Percentiles rank a stretch among this genome's conserved stretches.
These are phyloP conservation scores for Apiotrichum porosum DNA, from an alignment of 1,284 basidiomycete genomes.

Conservation along the genomic window DNA sequence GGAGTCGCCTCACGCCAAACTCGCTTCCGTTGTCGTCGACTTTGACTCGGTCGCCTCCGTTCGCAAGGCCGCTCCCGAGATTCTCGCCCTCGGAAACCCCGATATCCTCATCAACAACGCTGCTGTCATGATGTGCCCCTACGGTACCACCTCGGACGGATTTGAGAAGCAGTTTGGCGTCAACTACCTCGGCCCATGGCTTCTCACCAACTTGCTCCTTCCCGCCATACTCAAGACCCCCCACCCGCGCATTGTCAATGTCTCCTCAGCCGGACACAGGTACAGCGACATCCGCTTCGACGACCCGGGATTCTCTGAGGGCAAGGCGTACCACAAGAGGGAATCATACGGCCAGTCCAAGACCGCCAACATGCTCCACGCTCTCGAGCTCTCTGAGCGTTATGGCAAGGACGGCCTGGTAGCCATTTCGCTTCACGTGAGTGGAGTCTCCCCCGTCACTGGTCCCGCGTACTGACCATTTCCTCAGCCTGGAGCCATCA, in stretches of 20 bases:
- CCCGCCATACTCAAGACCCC: conserved; percentile 5
- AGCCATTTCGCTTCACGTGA: too few species aligned
- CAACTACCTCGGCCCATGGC: conserved; percentile 33
- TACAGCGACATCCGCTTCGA: conserved; percentile 11
- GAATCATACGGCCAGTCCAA: conserved; percentile 20
- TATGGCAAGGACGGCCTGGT: conserved; percentile 7
- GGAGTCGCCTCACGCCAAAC: conserved; percentile 1
- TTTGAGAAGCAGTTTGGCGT: conserved; percentile 32
- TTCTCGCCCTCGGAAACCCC: conserved; percentile 3
- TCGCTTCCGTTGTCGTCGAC: conserved; percentile 12
- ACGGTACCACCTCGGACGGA: conserved; percentile 23
- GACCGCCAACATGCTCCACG: conserved; percentile 15
- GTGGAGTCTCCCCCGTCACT: background rate
- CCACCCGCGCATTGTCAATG: conserved; percentile 15
- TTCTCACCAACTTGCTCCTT: conserved; percentile 25
- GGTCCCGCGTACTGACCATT: background rate
- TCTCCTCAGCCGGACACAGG: conserved; percentile 10
- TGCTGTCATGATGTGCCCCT: conserved; percentile 23
- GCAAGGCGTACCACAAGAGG: conserved; percentile 10
- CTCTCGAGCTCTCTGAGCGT: conserved; percentile 5
- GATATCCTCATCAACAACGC: conserved; percentile 37
- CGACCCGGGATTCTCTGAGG: conserved; percentile 10
- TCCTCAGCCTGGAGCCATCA: conserved; percentile 5
- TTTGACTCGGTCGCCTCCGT: conserved; percentile 10
- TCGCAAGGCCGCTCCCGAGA: conserved; percentile 8